Conservation (phyloP, 768 basidiomycete species). For the Serpula lacrymans region DNA sequence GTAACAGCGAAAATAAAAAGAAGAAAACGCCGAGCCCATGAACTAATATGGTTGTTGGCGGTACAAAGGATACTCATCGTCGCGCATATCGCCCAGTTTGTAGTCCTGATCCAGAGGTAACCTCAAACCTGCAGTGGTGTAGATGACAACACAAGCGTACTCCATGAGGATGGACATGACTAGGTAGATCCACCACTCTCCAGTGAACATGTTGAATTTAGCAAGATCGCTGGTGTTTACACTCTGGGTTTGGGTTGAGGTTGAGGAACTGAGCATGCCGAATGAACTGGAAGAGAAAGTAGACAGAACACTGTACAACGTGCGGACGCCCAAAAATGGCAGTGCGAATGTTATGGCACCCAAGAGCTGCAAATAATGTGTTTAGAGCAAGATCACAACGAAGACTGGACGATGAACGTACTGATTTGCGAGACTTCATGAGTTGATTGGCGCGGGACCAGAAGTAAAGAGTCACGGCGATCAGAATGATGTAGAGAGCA, state of each 20-base stretch:
- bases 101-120: slow-evolving; percentile 31
- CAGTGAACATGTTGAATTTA: slow-evolving; percentile 54
- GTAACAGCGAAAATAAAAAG: too few relatives aligned
- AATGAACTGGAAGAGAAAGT: slow-evolving; percentile 49
- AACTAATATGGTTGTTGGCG: too few relatives aligned
- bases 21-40: too few relatives aligned
- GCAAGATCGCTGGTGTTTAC: slow-evolving; percentile 32
- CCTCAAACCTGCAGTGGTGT: slow-evolving; percentile 25
- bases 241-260: too few relatives aligned
- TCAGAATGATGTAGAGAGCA: slow-evolving; percentile 39
- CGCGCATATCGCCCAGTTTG: slow-evolving; percentile 15
- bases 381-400: slow-evolving; percentile 1
- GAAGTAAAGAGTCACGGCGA: slow-evolving; percentile 45
- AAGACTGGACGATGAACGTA: slow-evolving; percentile 29
- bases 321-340: slow-evolving; percentile 53
- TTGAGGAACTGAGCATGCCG: slow-evolving; percentile 28
- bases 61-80: slow-evolving; percentile 33
- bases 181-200: slow-evolving; percentile 57
- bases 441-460: slow-evolving; percentile 44
- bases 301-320: slow-evolving; percentile 50
- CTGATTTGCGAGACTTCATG: slow-evolving; percentile 23
- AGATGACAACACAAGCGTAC: slow-evolving; percentile 47
- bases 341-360: slow-evolving; percentile 50
- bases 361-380: slow-evolving; percentile 47
- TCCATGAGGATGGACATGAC: slow-evolving; percentile 62